Percentiles rank a stretch among this genome's conserved stretches.
These are phyloP conservation scores for Setaria italica DNA, from an alignment of 202 grass and related monocot species.

Conservation along the genomic window DNA sequence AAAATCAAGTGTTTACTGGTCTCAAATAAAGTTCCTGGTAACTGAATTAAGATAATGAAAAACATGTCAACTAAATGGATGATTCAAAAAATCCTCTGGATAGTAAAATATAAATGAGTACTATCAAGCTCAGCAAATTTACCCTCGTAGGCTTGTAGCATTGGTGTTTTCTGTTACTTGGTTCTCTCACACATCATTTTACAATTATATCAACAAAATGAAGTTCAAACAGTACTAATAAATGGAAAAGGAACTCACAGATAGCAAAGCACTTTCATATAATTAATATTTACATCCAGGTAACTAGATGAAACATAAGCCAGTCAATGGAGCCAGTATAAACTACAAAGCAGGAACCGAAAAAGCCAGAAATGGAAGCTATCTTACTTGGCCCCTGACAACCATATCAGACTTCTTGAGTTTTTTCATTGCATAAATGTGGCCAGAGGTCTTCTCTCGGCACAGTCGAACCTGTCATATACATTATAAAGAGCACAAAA, in stretches of 20 bases:
- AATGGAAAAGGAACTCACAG: background rate
- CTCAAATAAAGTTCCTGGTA: background rate
- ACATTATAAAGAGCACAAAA: conserved; percentile 35
- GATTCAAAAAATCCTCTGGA: background rate
- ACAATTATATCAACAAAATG: conserved; percentile 30
- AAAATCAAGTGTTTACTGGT: background rate
- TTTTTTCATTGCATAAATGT: conserved; percentile 99
- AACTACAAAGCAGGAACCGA: background rate
- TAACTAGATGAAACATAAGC: no score
- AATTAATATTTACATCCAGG: conserved; percentile 12
- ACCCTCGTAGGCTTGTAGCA: background rate
- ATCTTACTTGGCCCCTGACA: conserved; percentile 92
- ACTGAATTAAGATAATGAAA: conserved; percentile 19
- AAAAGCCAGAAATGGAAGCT: conserved; percentile 37
- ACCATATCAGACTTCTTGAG: conserved; percentile 99
- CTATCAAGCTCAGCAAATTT: background rate
- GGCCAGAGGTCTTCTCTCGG: conserved; percentile 82
- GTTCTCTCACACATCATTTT: background rate
- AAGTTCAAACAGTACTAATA: background rate
- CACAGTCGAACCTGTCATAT: conserved; percentile 81
- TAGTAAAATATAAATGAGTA: conserved; percentile 22
- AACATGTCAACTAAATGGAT: background rate
- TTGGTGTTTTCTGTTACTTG: background rate
- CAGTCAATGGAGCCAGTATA: no score
- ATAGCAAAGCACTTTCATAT: background rate